Base-by-base conservation (phyloP, 2,329 filamentous ascomycete genomes). In the Purpureocillium takamizusanense region DNA sequence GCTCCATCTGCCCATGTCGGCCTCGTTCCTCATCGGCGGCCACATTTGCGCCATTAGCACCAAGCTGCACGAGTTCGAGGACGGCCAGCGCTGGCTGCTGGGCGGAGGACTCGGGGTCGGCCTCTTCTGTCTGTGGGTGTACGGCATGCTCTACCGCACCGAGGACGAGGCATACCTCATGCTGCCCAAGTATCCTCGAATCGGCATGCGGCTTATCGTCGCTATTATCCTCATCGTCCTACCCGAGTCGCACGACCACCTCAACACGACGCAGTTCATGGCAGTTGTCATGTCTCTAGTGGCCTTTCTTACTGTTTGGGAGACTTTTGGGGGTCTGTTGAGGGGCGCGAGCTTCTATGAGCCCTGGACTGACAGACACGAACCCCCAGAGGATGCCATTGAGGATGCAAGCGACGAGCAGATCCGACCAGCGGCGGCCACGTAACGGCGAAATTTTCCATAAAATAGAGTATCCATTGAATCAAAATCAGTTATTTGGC, bases 41-140 rank as follows among this genome's bases (percentile, higher is more conserved):
- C 67, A 70, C 42, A 56, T 70, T 11, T 60, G 60, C 13, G 67
- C 67, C 7, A 48, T 58, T 2, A 66, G 62, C 30, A 60, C 63
- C 1, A 50, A 51, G 2, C 44, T 61, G 27, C 50, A 65, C 1
- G 51, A 63, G 14, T 60, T 69, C 36, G 62, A 64, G 27, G 51
- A 60, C 3, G 59, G 62, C 0, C 61, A 70, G 44, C 56, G 62
- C n/a, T 70, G 67, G 67, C 53, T 70, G 4, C 57, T 70, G 1
- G 66, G 67, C 14, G 66, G 62, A 23, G 66, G 66, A 2, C 55
- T 70, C 0, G 66, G 64, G 2, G 53, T 65, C 2, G 67, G 66
- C 13, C 53, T 69, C 53, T 53, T 68, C 33, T 69, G 65, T 40
- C 52, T 70, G 6, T 65, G 62, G 56, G 37, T 57, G 0, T 63